These are phyloP conservation scores for Thamnidium elegans DNA, from an alignment of 192 early-diverging fungal species.

Conservation along the genomic window DNA sequence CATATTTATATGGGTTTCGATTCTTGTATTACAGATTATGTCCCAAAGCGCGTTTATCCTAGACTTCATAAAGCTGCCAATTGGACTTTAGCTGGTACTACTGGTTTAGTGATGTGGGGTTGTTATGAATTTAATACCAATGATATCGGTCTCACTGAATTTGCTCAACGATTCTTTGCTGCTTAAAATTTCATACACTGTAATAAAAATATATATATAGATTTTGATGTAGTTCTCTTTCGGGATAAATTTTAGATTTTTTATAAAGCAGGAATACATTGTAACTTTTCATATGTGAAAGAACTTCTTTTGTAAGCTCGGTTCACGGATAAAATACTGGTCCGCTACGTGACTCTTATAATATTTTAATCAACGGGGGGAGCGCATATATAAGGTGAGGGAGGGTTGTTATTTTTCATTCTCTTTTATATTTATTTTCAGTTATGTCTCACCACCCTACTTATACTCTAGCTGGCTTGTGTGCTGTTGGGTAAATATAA, in stretches of 20 bases:
- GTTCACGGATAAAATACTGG: no score
- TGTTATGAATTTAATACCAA: conserved; percentile 95
- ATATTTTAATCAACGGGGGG: no score
- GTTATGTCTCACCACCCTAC: conserved; percentile 36
- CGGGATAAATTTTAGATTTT: no score
- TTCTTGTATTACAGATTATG: conserved; percentile 73
- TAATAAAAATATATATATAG: no score
- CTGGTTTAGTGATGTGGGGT: conserved; percentile 75
- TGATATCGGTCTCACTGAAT: conserved; percentile 90
- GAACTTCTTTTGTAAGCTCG: no score
- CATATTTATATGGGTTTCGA: conserved; percentile 65
- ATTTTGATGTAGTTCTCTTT: no score
- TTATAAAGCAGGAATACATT: no score
- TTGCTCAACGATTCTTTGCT: conserved; percentile 79
- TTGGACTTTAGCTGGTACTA: conserved; percentile 67
- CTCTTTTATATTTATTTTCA: background rate
- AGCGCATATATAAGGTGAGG: no score
- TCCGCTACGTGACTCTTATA: no score
- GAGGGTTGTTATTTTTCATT: conserved; percentile 4
- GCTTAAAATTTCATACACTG: conserved; percentile 49
- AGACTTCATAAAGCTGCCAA: conserved; percentile 55
- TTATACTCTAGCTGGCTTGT: conserved; percentile 34
- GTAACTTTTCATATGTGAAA: no score
- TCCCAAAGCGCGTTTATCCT: conserved; percentile 67
- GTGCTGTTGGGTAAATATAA: conserved; percentile 24